Evolutionary conservation across 1,284 basidiomycete species (phyloP), one percentile per base, ranked within the genome.

Genomic region (Ganoderma lucidum): DNA sequence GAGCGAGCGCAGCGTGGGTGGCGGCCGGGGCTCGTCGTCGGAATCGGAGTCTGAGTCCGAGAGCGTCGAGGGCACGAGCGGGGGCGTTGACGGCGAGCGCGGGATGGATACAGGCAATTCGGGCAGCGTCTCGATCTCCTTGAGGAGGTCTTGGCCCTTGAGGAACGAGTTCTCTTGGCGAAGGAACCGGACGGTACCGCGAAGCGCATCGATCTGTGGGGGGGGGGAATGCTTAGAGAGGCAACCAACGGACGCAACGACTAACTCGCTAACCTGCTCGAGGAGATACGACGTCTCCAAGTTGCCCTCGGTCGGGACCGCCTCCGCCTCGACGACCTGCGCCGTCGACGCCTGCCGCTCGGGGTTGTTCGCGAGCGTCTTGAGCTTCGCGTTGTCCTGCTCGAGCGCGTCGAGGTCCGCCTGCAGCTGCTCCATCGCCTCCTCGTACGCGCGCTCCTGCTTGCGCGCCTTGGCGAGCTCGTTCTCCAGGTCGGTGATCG

Each of bases 391-490:
- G 78, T 96, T 96, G 75, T 98, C 96, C 78, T 94, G 90, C 80
- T 97, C 95, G 69, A 98, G 83, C 9, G 85, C 80, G 78, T 98
- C 96, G 71, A 97, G 81, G 76, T 99, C 97, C 4, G 90, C 87
- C 78, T 98, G 96, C 30, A 99, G 81, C 75, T 96, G 94, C 74
- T 97, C 96, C 83, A 98, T 94, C 1, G 96, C 95, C 73, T 97
- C 96, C 78, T 96, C 93, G 74, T 96, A 96, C 35, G 93, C 91
- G 71, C 92, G 87, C 80, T 97, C 95, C 77, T 97, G 94, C 79
- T 94, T 94, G 78, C 90, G 90, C 9, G 90, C 88, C 79, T 96
- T 96, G 39, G 85, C 81, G 1, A 99, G 85, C 75, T 97, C 93
- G 39, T 80, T 83, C 80, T 98, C 95, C 28, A 99, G 87, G 69